Conservation (phyloP, 1,139 yeast species). For the Pichia sp. region DNA sequence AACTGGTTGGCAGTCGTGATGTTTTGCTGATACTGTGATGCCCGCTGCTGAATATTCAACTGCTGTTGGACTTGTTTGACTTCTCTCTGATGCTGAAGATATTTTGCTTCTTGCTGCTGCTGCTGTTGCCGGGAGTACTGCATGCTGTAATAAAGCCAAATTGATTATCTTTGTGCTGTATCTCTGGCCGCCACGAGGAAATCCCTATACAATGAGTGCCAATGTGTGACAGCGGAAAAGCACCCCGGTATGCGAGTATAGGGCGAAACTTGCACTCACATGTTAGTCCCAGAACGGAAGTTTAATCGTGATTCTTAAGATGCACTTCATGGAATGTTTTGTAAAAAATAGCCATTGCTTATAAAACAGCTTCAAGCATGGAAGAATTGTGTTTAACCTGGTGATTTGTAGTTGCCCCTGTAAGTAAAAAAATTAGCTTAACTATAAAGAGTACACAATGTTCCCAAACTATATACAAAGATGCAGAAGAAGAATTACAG, state of each 20-base stretch:
- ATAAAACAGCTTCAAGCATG: too few relatives aligned
- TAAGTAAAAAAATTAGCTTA: too few relatives aligned
- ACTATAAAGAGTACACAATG: neutral
- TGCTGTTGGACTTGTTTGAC: constrained; percentile 2
- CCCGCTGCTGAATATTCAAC: constrained; percentile 1
- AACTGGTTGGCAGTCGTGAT: constrained; percentile 6
- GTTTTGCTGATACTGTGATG: neutral
- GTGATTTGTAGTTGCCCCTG: too few relatives aligned
- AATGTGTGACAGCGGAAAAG: neutral
- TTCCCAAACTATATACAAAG: neutral
- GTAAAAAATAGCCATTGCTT: too few relatives aligned
- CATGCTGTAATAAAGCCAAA: constrained; percentile 2
- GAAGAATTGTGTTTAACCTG: too few relatives aligned
- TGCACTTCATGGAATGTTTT: too few relatives aligned
- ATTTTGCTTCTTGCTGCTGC: constrained; percentile 11
- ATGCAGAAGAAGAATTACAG: neutral
- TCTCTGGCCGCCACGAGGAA: neutral
- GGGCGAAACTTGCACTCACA: neutral
- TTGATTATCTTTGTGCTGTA: neutral
- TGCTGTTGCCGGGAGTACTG: neutral
- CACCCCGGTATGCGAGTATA: neutral
- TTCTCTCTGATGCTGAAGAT: constrained; percentile 11
- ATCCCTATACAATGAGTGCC: neutral
- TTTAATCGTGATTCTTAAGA: neutral
- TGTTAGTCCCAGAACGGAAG: neutral